phyloP scores from a whole-genome alignment of 208 protist species.

The Wallacemonas sp. region DNA sequence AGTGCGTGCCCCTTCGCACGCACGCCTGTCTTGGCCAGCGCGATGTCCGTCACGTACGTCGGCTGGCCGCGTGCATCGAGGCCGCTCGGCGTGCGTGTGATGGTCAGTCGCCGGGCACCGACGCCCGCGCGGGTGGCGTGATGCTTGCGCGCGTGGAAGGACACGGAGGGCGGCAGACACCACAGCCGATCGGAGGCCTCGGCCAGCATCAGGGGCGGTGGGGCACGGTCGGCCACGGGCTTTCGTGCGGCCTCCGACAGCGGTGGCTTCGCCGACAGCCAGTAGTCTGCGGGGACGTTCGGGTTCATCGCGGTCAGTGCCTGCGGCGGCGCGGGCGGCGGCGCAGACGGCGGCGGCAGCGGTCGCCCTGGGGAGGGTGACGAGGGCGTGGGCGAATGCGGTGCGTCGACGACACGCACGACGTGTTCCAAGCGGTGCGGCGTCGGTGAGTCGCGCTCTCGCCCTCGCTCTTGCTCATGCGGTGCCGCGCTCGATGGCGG shows the following conservation, averaged over 20 bases:
- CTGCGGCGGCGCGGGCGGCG: not conserved
- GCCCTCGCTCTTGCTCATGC: not conserved
- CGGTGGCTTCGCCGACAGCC: not conserved
- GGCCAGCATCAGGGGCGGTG: not conserved
- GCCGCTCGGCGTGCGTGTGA: constrained; percentile 17
- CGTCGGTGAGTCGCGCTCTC: no score
- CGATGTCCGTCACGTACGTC: constrained; percentile 2
- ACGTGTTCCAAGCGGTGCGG: no score
- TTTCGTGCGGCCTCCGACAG: not conserved
- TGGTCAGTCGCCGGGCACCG: constrained; percentile 38
- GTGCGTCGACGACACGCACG: not conserved
- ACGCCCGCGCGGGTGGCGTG: constrained; percentile 55
- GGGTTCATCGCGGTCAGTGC: not conserved
- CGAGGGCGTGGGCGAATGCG: not conserved
- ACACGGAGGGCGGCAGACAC: constrained; percentile 14
- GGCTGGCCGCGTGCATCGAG: constrained; percentile 4
- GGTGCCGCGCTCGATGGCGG: not conserved
- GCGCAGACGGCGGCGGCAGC: not conserved
- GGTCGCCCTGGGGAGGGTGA: not conserved
- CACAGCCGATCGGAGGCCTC: not conserved
- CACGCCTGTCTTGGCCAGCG: constrained; percentile 6
- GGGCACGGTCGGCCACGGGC: no score
- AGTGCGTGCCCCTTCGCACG: not conserved
- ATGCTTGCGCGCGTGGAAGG: constrained; percentile 57
- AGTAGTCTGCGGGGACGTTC: constrained; percentile 5